Evolutionary conservation across 2,329 filamentous ascomycete species (phyloP).

Genomic region (Penicillium sp.): DNA sequence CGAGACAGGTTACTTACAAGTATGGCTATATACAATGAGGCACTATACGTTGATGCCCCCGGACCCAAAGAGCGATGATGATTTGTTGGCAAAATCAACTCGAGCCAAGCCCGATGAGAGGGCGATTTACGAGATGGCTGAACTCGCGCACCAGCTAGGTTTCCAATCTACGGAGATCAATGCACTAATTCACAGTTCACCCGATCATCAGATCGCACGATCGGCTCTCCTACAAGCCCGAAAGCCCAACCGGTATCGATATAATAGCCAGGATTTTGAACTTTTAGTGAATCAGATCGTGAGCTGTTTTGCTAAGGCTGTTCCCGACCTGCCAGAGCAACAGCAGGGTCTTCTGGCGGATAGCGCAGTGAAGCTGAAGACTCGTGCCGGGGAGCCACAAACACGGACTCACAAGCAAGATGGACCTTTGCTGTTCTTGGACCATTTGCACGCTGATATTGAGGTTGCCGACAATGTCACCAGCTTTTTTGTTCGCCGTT

Average conservation of each 20-base stretch:
- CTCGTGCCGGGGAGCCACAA: neutral
- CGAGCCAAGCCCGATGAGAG: conserved; percentile 16
- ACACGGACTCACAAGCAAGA: neutral
- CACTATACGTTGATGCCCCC: conserved; percentile 25
- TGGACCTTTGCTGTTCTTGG: neutral
- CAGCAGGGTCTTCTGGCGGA: neutral
- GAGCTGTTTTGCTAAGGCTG: conserved; percentile 16
- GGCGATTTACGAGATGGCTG: conserved; percentile 22
- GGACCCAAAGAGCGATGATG: conserved; percentile 12
- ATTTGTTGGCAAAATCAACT: conserved; percentile 10
- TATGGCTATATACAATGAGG: conserved; percentile 34
- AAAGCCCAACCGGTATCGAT: conserved; percentile 18
- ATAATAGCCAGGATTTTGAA: conserved; percentile 17
- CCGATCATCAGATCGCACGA: conserved; percentile 18
- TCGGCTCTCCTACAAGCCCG: conserved; percentile 20
- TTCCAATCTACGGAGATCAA: conserved; percentile 20
- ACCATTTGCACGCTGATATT: neutral
- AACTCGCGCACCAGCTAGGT: conserved; percentile 19
- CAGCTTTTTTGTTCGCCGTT: neutral
- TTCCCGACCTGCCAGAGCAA: neutral
- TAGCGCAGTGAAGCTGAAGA: neutral
- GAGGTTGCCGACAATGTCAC: neutral
- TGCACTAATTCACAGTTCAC: conserved; percentile 14
- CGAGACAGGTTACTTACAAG: conserved; percentile 24
- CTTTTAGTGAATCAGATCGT: conserved; percentile 16